phyloP scores from a whole-genome alignment of 306 rosid genomes.

The Canavalia gladiata region DNA sequence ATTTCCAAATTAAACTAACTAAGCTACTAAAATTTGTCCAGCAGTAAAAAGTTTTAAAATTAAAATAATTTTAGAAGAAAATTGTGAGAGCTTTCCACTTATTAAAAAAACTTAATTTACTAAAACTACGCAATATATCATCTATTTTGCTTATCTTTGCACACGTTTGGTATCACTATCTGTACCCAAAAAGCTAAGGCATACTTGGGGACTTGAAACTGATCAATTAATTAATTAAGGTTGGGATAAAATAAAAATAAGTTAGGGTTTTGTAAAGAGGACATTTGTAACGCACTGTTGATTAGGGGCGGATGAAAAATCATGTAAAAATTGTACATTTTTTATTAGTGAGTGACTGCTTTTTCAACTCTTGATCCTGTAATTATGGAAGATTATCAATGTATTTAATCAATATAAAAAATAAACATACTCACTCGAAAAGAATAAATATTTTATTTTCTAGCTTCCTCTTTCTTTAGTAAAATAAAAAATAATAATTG shows the following conservation, averaged over 20 bases:
- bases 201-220: neutral
- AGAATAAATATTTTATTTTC: constrained; percentile 21
- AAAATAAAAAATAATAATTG: constrained; percentile 13
- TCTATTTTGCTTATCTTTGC: constrained; percentile 12
- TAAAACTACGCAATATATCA: neutral
- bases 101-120: neutral
- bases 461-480: constrained; percentile 29
- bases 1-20: no score
- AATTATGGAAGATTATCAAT: constrained; percentile 46
- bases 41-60: no score
- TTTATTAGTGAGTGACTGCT: constrained; percentile 21
- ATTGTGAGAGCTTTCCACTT: no score
- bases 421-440: constrained; percentile 5
- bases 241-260: neutral
- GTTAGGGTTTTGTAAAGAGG: constrained; percentile 5
- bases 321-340: neutral
- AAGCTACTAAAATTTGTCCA: no score
- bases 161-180: neutral
- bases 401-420: neutral
- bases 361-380: constrained; percentile 48
- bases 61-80: no score
- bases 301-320: neutral
- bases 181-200: neutral
- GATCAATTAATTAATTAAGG: constrained; percentile 19
- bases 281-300: neutral